Conservation (phyloP, 1,284 basidiomycete genomes). For the Sanghuangporus sanghuang region DNA sequence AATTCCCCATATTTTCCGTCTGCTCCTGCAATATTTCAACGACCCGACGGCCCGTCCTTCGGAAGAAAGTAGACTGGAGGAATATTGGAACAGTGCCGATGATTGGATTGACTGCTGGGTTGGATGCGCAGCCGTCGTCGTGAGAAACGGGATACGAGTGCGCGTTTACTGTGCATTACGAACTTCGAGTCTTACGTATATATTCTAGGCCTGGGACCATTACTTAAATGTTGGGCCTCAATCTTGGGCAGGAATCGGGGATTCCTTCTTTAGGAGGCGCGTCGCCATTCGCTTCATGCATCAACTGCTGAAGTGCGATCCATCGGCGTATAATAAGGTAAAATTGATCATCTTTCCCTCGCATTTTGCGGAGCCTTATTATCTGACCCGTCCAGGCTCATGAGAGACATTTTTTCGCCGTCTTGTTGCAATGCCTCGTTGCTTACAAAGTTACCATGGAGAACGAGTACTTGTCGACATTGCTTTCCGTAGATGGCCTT, state of each 20-base stretch:
- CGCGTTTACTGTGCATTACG: slow-evolving; percentile 19
- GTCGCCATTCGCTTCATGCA: slow-evolving; percentile 69
- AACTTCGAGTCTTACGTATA: neutral
- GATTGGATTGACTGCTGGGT: slow-evolving; percentile 76
- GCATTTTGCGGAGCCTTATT: neutral
- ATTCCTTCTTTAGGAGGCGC: slow-evolving; percentile 49
- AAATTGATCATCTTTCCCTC: slow-evolving; percentile 13
- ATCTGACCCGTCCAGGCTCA: slow-evolving; percentile 34
- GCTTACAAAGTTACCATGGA: slow-evolving; percentile 50
- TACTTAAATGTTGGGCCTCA: slow-evolving; percentile 54
- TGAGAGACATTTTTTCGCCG: slow-evolving; percentile 49
- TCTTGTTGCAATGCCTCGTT: slow-evolving; percentile 54
- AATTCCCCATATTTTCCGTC: slow-evolving; percentile 55
- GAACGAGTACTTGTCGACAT: slow-evolving; percentile 48
- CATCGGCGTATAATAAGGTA: slow-evolving; percentile 52
- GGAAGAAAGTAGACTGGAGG: slow-evolving; percentile 26
- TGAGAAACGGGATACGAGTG: slow-evolving; percentile 54
- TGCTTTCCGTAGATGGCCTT: slow-evolving; percentile 49
- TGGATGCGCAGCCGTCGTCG: slow-evolving; percentile 63
- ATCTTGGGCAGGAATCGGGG: slow-evolving; percentile 56
- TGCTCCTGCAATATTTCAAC: slow-evolving; percentile 50
- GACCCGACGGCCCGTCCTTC: slow-evolving; percentile 25
- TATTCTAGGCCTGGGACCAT: slow-evolving; percentile 55
- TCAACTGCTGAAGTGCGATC: slow-evolving; percentile 60
- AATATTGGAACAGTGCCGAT: slow-evolving; percentile 33